Evolutionary conservation across 257 asterid species (phyloP).

Genomic region (Penstemon eatonii): DNA sequence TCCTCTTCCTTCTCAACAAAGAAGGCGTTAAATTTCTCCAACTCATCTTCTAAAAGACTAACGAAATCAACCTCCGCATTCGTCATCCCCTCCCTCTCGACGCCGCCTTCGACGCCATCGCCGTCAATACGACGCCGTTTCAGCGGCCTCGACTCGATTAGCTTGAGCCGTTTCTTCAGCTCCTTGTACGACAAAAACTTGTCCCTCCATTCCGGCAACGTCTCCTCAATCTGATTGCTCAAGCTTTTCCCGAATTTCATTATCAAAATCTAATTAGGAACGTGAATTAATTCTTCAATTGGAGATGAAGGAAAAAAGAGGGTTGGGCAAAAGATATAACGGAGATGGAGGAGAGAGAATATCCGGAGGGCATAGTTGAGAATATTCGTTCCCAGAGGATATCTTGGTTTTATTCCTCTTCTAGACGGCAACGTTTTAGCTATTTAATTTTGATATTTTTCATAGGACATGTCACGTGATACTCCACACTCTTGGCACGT

Average conservation of each 20-base stretch:
- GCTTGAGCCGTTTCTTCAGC: conserved; percentile 74
- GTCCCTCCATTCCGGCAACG: conserved; percentile 93
- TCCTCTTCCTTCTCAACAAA: conserved; percentile 93
- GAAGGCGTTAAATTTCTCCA: conserved; percentile 83
- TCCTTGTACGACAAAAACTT: conserved; percentile 91
- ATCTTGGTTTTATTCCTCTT: conserved; percentile 60
- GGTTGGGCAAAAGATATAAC: conserved; percentile 25
- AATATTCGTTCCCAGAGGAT: conserved; percentile 75
- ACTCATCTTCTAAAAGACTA: conserved; percentile 74
- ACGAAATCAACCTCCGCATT: conserved; percentile 73
- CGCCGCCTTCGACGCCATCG: conserved; percentile 31
- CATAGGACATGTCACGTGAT: conserved; percentile 14
- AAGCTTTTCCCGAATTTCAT: conserved; percentile 95
- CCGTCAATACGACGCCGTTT: not conserved
- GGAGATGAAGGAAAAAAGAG: conserved; percentile 19
- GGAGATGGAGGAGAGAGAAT: conserved; percentile 43
- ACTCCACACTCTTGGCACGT: no score
- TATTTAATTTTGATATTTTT: conserved; percentile 11
- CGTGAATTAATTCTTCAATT: no score
- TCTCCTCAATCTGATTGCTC: conserved; percentile 88
- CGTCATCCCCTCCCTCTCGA: conserved; percentile 46
- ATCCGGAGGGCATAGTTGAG: conserved; percentile 47
- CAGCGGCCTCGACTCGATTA: conserved; percentile 44
- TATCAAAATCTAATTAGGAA: no score
- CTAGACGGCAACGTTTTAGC: conserved; percentile 25